These are phyloP conservation scores for Fusarium sp. DNA, from an alignment of 2,329 filamentous ascomycete genomes.

Conservation along the genomic window DNA sequence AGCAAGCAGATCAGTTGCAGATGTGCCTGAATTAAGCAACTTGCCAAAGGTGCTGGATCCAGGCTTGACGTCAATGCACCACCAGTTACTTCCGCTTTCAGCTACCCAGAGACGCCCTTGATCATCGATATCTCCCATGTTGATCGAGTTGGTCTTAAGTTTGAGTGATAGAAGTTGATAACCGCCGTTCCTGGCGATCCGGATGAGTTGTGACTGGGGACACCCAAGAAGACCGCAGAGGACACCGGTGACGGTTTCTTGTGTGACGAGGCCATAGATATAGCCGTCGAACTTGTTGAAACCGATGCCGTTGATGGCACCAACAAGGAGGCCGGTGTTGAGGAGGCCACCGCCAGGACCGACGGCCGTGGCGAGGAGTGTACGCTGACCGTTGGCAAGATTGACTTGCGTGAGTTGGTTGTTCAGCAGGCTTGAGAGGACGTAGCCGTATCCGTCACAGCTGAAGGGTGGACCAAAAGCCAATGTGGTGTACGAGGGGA, in stretches of 20 bases:
- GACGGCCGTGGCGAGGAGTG: not conserved
- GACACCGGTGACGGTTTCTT: not conserved
- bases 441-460: slow-evolving; percentile 34
- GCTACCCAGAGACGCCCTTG: slow-evolving; percentile 33
- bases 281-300: slow-evolving; percentile 45
- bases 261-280: slow-evolving; percentile 38
- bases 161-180: not conserved
- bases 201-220: slow-evolving; percentile 22
- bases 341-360: slow-evolving; percentile 14
- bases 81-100: slow-evolving; percentile 20
- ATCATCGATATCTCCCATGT: slow-evolving; percentile 37
- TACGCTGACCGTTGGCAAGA: slow-evolving; percentile 8
- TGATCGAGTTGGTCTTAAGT: slow-evolving; percentile 5
- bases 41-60: slow-evolving; percentile 10
- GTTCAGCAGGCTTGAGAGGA: not conserved
- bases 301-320: slow-evolving; percentile 34
- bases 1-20: fast-evolving
- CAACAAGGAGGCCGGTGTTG: not conserved
- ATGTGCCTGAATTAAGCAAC: not conserved
- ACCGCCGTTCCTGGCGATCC: slow-evolving; percentile 32
- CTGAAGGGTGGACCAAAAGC: slow-evolving; percentile 31
- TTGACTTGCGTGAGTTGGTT: slow-evolving; percentile 28
- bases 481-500: too few relatives aligned
- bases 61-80: slow-evolving; percentile 24
- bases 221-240: not conserved